A percentile compares a stretch with the other conserved stretches of the same genome.
phyloP scores from a whole-genome alignment of 768 basidiomycete species.

The Chalciporus chontae region DNA sequence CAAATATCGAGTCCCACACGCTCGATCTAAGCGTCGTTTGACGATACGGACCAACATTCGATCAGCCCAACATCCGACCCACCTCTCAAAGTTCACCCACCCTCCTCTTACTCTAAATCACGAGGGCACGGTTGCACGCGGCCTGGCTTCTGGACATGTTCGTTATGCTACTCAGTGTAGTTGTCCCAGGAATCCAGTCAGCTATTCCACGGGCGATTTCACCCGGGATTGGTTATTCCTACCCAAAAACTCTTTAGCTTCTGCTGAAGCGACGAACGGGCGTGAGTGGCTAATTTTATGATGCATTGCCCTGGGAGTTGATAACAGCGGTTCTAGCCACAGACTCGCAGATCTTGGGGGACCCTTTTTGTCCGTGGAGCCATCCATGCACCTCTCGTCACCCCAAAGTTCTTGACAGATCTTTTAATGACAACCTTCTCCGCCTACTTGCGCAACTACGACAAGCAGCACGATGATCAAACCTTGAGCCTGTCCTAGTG shows the following conservation, averaged over 20 bases:
- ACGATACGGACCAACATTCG: too few relatives aligned
- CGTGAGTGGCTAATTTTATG: constrained; percentile 5
- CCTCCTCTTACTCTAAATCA: constrained; percentile 9
- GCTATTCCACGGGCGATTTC: constrained; percentile 6
- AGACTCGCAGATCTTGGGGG: not conserved
- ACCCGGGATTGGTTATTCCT: constrained; percentile 6
- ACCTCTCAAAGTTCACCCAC: not conserved
- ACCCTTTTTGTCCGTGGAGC: constrained; percentile 5
- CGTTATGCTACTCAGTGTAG: not conserved
- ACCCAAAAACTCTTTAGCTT: constrained; percentile 8
- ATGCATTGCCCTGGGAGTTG: constrained; percentile 10
- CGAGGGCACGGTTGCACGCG: not conserved
- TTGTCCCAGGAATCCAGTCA: not conserved
- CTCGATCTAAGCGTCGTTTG: not conserved
- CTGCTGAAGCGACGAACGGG: constrained; percentile 3
- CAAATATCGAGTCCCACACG: not conserved
- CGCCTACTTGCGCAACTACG: not conserved
- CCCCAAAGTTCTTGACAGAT: constrained; percentile 1
- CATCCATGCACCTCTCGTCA: not conserved
- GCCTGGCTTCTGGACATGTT: constrained; percentile 3
- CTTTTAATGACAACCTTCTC: not conserved
- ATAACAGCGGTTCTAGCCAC: constrained; percentile 2
- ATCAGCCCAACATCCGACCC: not conserved
- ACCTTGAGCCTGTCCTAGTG: too few relatives aligned
- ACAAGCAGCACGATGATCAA: not conserved